Percentiles rank a stretch among this genome's conserved stretches.
These are phyloP conservation scores for Erodium trifolium DNA, from an alignment of 441 rosid species.

Conservation along the genomic window DNA sequence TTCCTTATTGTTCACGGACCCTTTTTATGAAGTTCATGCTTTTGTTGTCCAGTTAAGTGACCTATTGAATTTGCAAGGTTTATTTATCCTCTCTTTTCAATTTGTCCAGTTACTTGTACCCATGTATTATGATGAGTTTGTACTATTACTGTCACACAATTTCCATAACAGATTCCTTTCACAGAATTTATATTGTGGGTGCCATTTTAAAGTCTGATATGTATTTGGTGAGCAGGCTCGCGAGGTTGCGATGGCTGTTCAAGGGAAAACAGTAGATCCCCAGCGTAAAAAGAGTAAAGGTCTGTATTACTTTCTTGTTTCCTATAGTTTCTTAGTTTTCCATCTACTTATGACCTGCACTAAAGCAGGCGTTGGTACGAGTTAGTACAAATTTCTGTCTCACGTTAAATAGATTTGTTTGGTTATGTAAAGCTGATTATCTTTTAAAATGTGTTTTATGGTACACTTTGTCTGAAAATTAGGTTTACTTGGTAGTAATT, in stretches of 20 bases:
- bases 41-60: background rate
- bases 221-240: conserved; percentile 58
- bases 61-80: background rate
- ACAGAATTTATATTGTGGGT: background rate
- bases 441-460: background rate
- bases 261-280: conserved; percentile 83
- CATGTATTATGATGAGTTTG: conserved; percentile 2
- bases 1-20: background rate
- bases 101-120: conserved; percentile 3
- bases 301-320: conserved; percentile 23
- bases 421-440: background rate
- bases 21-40: background rate
- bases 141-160: conserved; percentile 1
- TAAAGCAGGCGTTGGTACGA: background rate
- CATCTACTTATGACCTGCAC: background rate
- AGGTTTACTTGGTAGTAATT: background rate
- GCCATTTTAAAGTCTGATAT: conserved; percentile 7
- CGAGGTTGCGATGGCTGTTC: conserved; percentile 81
- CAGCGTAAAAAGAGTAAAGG: conserved; percentile 98
- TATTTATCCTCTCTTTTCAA: background rate
- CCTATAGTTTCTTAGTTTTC: background rate
- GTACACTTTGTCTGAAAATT: background rate
- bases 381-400: background rate
- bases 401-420: background rate
- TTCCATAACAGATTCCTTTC: background rate